These are phyloP conservation scores for Trichocladium uniseriatum DNA, from an alignment of 495 filamentous ascomycete genomes.

Conservation along the genomic window DNA sequence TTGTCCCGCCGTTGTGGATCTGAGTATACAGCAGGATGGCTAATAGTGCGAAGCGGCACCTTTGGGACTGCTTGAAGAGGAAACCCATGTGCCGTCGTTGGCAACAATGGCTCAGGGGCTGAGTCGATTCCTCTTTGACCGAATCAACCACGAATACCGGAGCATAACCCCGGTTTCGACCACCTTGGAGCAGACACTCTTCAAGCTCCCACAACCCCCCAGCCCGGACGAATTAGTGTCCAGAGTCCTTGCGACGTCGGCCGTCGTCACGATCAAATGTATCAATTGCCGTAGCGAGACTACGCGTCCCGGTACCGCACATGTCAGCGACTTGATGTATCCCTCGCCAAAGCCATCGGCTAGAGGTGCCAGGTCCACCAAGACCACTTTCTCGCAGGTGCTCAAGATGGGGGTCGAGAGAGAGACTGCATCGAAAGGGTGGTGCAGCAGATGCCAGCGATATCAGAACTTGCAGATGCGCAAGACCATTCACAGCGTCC, in stretches of 20 bases:
- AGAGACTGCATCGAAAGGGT: slow-evolving; percentile 72
- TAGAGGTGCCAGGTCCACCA: slow-evolving; percentile 46
- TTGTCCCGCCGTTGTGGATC: not conserved
- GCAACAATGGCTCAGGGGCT: slow-evolving; percentile 19
- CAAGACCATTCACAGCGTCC: slow-evolving; percentile 69
- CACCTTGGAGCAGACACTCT: slow-evolving; percentile 17
- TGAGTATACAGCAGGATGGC: not conserved
- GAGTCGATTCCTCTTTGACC: slow-evolving; percentile 22
- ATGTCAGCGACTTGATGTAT: slow-evolving; percentile 80
- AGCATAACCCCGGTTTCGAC: slow-evolving; percentile 22
- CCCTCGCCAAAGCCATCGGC: slow-evolving; percentile 37
- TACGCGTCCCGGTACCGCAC: slow-evolving; percentile 53
- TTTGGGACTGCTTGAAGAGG: slow-evolving; percentile 73
- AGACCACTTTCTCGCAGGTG: slow-evolving; percentile 65
- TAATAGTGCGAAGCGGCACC: slow-evolving; percentile 43
- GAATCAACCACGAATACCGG: slow-evolving; percentile 20
- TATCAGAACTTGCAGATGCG: slow-evolving; percentile 74
- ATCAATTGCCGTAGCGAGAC: slow-evolving; percentile 74
- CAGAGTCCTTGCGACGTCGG: slow-evolving; percentile 31
- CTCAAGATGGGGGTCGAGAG: slow-evolving; percentile 80
- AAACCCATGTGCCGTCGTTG: slow-evolving; percentile 35
- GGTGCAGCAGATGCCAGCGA: slow-evolving; percentile 78
- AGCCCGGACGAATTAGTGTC: slow-evolving; percentile 14
- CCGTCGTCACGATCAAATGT: slow-evolving; percentile 58
- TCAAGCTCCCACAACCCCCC: slow-evolving; percentile 13